phyloP scores from a whole-genome alignment of 768 basidiomycete genomes.

The Pleurotus eryngii region DNA sequence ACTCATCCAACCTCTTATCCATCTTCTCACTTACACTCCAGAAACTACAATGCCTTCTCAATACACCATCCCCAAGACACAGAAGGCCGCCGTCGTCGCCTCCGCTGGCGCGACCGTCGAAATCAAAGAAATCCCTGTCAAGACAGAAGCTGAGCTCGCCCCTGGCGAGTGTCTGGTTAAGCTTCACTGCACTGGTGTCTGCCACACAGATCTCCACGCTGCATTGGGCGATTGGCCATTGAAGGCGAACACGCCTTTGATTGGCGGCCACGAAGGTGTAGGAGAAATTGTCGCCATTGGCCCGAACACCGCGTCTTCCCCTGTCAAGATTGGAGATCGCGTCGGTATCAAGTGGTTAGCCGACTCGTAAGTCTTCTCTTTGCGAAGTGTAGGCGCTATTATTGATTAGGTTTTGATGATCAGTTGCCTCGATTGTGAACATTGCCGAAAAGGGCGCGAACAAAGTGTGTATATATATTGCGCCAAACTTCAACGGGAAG shows the following conservation, averaged over 20 bases:
- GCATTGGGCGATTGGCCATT: conserved; percentile 80
- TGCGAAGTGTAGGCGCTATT: not conserved
- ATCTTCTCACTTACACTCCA: not conserved
- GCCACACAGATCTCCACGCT: conserved; percentile 82
- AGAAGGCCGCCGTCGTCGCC: conserved; percentile 41
- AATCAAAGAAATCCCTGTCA: conserved; percentile 53
- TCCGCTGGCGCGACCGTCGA: conserved; percentile 29
- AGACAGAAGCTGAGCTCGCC: conserved; percentile 47
- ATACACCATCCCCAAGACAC: conserved; percentile 33
- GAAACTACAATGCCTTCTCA: not conserved
- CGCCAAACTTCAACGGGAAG: not conserved
- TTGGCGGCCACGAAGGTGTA: conserved; percentile 86
- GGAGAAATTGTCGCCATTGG: conserved; percentile 81
- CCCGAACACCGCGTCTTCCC: conserved; percentile 50
- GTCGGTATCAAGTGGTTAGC: conserved; percentile 86
- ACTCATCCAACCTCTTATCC: not conserved
- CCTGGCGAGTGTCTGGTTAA: conserved; percentile 77
- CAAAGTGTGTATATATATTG: conserved; percentile 45
- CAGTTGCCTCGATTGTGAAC: conserved; percentile 69
- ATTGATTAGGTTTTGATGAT: not conserved
- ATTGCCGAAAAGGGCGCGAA: conserved; percentile 73
- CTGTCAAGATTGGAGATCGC: conserved; percentile 72
- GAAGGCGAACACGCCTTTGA: conserved; percentile 56
- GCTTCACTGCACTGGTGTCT: conserved; percentile 77
- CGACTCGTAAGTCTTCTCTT: conserved; percentile 35